A percentile compares a stretch with the other conserved stretches of the same genome.
phyloP scores from a whole-genome alignment of 2,329 filamentous ascomycete species.

The Hymenoscyphus infarciens region DNA sequence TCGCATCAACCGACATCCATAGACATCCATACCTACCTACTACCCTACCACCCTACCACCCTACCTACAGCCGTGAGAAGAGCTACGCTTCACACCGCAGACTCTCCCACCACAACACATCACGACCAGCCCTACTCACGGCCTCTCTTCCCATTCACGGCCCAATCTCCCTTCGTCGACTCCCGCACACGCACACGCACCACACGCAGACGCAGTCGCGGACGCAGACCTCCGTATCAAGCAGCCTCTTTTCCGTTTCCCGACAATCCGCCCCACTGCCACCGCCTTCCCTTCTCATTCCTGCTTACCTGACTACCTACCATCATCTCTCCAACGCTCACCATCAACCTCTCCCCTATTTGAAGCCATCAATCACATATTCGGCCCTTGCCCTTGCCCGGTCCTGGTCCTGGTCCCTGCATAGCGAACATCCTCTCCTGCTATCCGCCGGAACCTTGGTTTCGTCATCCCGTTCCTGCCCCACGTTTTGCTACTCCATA shows the following conservation, averaged over 20 bases:
- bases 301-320: constrained; percentile 1
- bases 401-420: not conserved
- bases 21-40: no score
- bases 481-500: constrained; percentile 6
- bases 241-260: not conserved
- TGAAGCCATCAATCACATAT: not conserved
- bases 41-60: no score
- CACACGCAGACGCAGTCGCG: not conserved
- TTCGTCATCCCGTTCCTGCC: constrained; percentile 5
- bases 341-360: not conserved
- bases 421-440: not conserved
- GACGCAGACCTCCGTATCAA: not conserved
- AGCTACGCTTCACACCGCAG: not conserved
- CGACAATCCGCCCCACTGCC: constrained; percentile 1
- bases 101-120: not conserved
- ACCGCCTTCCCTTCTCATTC: not conserved
- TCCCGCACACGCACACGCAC: not conserved
- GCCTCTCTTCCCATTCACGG: not conserved
- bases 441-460: constrained; percentile 1
- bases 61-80: not conserved
- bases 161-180: not conserved
- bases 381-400: not conserved
- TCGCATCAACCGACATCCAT: no score
- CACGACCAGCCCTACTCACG: not conserved
- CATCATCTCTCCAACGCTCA: not conserved